These are phyloP conservation scores for Metschnikowia koreensis DNA, from an alignment of 805 yeast genomes.

Conservation along the genomic window DNA sequence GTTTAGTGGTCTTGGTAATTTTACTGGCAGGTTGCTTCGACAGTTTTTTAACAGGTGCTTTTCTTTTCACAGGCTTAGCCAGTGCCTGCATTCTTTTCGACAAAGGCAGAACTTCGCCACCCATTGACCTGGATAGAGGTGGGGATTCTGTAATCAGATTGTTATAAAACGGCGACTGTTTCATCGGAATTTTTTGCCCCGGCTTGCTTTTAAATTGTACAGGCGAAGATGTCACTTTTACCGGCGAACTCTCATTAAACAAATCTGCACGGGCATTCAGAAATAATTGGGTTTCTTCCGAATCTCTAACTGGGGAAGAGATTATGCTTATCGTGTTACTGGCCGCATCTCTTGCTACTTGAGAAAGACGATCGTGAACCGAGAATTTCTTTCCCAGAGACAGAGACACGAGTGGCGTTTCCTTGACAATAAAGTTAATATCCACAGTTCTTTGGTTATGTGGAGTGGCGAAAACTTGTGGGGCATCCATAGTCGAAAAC, in stretches of 20 bases:
- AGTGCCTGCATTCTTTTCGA: not conserved
- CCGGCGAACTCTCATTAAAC: constrained; percentile 9
- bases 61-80: not conserved
- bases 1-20: not conserved
- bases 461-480: constrained; percentile 18
- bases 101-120: constrained; percentile 1
- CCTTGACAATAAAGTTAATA: constrained; percentile 5
- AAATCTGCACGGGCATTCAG: not conserved
- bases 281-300: not conserved
- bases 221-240: constrained; percentile 12
- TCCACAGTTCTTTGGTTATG: constrained; percentile 10
- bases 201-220: constrained; percentile 21
- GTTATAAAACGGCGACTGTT: constrained; percentile 38
- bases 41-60: not conserved
- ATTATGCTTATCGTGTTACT: not conserved
- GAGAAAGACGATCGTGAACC: constrained; percentile 5
- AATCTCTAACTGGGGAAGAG: constrained; percentile 9
- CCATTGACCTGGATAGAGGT: not conserved
- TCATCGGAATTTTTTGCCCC: constrained; percentile 35
- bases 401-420: constrained; percentile 8
- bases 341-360: not conserved
- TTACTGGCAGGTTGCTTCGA: not conserved
- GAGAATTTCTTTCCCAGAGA: not conserved
- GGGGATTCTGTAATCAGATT: constrained; percentile 7
- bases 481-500: not conserved